Base-by-base conservation (phyloP, 441 rosid species). In the Arabidopsis hybrid region DNA sequence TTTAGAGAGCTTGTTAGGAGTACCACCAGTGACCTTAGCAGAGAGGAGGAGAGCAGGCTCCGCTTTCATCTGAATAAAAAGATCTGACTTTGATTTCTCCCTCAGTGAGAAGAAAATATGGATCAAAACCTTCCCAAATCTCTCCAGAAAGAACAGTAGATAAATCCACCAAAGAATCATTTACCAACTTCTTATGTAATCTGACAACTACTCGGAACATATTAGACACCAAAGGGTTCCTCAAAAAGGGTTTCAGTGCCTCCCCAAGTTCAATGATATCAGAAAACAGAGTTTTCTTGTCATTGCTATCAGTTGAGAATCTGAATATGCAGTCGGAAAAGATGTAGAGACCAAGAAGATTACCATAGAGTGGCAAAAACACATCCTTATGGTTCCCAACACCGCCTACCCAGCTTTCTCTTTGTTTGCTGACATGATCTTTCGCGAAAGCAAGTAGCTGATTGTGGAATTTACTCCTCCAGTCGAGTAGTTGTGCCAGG, bases 311-410 rank as follows among this genome's bases (percentile, higher is more conserved):
- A 18, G 69, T 17, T 46, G 74, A 64, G 63, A 79, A 45, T 12
- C 74, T 72, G 67, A 87, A 77, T 57, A 89, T 75, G 88, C 95
- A 83, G 73, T 80, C 82, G 12, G 98, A 84, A 60, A 95, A 85
- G 65, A 85, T 85, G 69, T 90, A 88, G 78, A 90, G 81, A 10
- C 94, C 97, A 1, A 95, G 93, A 82, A 95, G 78, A 77, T 87
- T 93, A 59, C 88, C 92, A 81, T 91, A 91, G 6, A 91, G 66
- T 3, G 98, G 96, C 46, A 90, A 80, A 84, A 93, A 91, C 68
- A 91, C 87, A 77, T 96, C 98, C 85, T 91, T 93, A 74, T 93
- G 98, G 87, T 93, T 93, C 35, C 94, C 97, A 0, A 83, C 78
- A 49, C 98, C 91, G 1, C 97, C 94, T 50, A 95, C 85, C 99